Evolutionary conservation across 2,329 filamentous ascomycete species (phyloP), one percentile per base, ranked within the genome.

Genomic region (Fusarium oxysporum): DNA sequence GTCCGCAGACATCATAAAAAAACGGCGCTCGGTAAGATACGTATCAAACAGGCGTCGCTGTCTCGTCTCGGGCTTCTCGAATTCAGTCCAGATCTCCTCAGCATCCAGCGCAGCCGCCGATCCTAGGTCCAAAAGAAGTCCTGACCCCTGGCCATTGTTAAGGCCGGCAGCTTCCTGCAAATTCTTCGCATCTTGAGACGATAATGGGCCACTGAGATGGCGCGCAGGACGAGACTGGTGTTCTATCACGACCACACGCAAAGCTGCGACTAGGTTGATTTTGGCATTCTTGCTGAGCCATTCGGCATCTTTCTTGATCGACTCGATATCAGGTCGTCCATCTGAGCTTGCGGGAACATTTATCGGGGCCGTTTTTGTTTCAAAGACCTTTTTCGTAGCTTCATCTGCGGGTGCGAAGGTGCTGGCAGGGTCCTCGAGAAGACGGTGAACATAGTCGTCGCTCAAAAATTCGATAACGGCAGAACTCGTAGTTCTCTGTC

Each of bases 331-430:
- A 79, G 92, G 93, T 63, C 89, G 89, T 44, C 89, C 88, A 76
- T 89, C 90, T 17, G 89, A 85, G 9, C 89, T 89, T 23, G 92
- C 90, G 3, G 93, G 90, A 54, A 95, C 90, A 80, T 97, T 92
- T 69, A 98, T 97, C 9, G 95, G 93, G 28, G 95, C 93, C 2
- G 93, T 97, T 82, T 92, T 95, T 25, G 93, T 93, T 68, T 97
- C 93, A 79, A 97, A 97, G 23, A 89, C 88, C 73, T 89, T 86
- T 81, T 91, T 93, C 35, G 92, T 89, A 76, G 90, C 86, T 57
- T 89, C 80, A 72, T 88, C 91, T 85, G 71, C 86, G 77, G 88
- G 81, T 65, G 88, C 84, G 81, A 96, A 97, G 45, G 92, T 90
- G 71, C 87, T 87, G 78, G 91, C 87, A 32, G 93, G 92, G 62